These are phyloP conservation scores for Ustilago shanxiensis DNA, from an alignment of 1,284 basidiomycete genomes.

Conservation along the genomic window DNA sequence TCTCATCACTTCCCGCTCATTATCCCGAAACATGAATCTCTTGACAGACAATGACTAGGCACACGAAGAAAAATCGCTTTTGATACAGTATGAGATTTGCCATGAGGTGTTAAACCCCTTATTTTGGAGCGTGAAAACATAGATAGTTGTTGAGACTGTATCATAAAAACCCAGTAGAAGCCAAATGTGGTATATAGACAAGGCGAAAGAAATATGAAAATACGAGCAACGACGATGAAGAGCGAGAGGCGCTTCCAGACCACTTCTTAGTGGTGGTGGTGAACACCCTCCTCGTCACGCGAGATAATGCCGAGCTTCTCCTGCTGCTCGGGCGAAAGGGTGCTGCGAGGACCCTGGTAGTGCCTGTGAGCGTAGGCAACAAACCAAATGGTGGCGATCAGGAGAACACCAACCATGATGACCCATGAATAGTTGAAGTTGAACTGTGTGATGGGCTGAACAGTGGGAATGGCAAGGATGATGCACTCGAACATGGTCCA, in stretches of 20 bases:
- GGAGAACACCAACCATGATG: conserved; percentile 71
- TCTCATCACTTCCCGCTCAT: background rate
- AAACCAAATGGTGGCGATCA: conserved; percentile 72
- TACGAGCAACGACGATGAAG: background rate
- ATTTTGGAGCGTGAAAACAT: background rate
- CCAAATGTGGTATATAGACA: conserved; percentile 22
- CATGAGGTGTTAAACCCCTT: background rate
- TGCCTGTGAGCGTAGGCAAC: conserved; percentile 70
- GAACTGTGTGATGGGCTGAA: conserved; percentile 43
- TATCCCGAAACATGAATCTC: background rate
- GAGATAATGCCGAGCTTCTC: conserved; percentile 60
- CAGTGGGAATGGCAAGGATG: conserved; percentile 60
- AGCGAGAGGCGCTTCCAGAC: background rate
- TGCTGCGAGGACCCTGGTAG: conserved; percentile 71
- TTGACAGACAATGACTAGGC: background rate
- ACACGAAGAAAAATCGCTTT: too few species aligned
- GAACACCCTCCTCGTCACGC: conserved; percentile 46
- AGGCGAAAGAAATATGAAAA: conserved; percentile 2
- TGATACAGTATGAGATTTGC: conserved; percentile 5
- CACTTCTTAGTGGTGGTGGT: conserved; percentile 25
- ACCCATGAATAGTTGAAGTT: conserved; percentile 65
- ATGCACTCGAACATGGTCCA: conserved; percentile 71
- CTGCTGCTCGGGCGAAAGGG: conserved; percentile 57
- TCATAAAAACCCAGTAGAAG: background rate
- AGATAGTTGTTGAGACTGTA: conserved; percentile 6